These are phyloP conservation scores for Populus trichocarpa DNA, from an alignment of 441 rosid genomes.

Conservation along the genomic window DNA sequence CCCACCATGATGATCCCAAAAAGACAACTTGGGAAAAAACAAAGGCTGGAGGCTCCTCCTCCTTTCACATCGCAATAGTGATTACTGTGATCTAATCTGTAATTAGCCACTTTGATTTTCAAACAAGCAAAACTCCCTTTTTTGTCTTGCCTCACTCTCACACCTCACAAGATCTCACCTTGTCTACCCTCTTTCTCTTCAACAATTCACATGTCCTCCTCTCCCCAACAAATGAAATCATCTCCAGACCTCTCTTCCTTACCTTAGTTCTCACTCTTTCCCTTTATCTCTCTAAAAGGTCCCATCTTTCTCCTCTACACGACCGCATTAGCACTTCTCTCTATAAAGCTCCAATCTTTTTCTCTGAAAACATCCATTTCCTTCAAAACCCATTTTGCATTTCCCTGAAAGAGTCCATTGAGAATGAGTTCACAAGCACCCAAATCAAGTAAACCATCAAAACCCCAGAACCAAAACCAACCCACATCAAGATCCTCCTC, in stretches of 20 bases:
- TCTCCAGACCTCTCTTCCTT: not conserved
- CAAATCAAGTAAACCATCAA: slow-evolving; percentile 47
- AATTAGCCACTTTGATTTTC: not conserved
- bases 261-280: not conserved
- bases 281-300: not conserved
- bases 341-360: not conserved
- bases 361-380: not conserved
- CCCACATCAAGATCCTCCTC: slow-evolving; percentile 48
- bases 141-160: not conserved
- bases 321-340: not conserved
- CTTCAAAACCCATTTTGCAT: not conserved
- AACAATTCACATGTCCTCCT: not conserved
- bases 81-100: not conserved
- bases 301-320: not conserved
- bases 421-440: slow-evolving; percentile 56
- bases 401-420: not conserved
- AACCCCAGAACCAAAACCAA: slow-evolving; percentile 33
- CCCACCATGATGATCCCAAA: not conserved
- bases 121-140: not conserved
- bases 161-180: not conserved
- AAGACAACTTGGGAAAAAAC: not conserved
- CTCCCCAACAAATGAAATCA: not conserved
- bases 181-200: not conserved
- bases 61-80: not conserved
- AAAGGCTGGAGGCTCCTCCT: not conserved